phyloP scores from a whole-genome alignment of 2,329 filamentous ascomycete species.

The Ceratocystiopsis sp. region DNA sequence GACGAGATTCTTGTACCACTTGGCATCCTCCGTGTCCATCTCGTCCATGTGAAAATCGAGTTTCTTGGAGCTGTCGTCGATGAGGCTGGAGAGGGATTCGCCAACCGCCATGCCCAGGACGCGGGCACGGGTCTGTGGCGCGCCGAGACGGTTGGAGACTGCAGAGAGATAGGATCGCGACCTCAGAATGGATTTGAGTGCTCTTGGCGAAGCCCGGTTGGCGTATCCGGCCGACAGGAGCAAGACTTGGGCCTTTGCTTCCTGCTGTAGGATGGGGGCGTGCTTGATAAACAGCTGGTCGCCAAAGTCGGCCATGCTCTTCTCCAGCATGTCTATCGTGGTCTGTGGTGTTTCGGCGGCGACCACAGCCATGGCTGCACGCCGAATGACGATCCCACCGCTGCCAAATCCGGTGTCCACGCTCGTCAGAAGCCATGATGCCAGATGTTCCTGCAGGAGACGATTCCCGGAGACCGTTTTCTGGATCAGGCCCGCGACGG shows the following conservation, averaged over 20 bases:
- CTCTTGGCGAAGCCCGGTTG: conserved; percentile 45
- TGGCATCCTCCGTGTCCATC: conserved; percentile 52
- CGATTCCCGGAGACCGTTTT: conserved; percentile 29
- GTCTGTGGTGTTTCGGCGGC: conserved; percentile 33
- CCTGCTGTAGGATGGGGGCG: conserved; percentile 69
- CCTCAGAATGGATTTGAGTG: conserved; percentile 50
- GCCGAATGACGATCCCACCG: conserved; percentile 45
- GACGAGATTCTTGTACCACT: conserved; percentile 55
- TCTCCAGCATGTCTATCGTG: conserved; percentile 45
- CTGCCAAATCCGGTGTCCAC: conserved; percentile 45
- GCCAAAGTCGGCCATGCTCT: conserved; percentile 56
- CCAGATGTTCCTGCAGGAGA: conserved; percentile 33
- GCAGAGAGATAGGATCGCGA: conserved; percentile 58
- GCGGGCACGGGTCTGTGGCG: conserved; percentile 56
- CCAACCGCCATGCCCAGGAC: conserved; percentile 83
- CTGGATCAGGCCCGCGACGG: conserved; percentile 39
- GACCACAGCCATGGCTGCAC: conserved; percentile 41
- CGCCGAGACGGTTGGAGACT: conserved; percentile 70
- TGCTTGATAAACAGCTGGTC: conserved; percentile 80
- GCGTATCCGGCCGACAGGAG: conserved; percentile 65
- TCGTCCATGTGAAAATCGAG: conserved; percentile 79
- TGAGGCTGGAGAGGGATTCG: conserved; percentile 47
- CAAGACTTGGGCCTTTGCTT: conserved; percentile 68
- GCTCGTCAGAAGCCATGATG: conserved; percentile 47
- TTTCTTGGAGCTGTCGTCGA: conserved; percentile 49